Evolutionary conservation across 371 early-diverging fungal species (phyloP).

Genomic region (Actinomortierella ambigua): DNA sequence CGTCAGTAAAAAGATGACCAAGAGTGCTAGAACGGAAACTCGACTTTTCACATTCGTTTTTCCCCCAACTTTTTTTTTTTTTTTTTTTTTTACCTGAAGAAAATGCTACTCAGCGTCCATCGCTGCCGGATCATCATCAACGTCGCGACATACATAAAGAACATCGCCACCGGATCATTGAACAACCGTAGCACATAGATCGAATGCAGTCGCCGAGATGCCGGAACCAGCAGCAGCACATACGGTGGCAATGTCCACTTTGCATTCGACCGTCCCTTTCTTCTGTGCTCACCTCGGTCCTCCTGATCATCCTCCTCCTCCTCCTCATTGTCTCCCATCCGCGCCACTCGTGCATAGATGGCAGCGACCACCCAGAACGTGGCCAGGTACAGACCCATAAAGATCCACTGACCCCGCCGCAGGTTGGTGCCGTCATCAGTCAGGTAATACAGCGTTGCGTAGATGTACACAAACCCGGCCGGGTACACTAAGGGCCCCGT

Average conservation of each 20-base stretch:
- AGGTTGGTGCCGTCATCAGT: slow-evolving; percentile 75
- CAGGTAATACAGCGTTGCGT: slow-evolving; percentile 68
- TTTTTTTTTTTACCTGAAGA: slow-evolving; percentile 60
- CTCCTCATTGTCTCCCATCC: neutral
- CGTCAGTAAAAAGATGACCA: too few relatives aligned
- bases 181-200: slow-evolving; percentile 90
- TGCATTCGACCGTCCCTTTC: too few relatives aligned
- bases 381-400: slow-evolving; percentile 73
- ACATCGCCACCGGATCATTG: slow-evolving; percentile 92
- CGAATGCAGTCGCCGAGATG: slow-evolving; percentile 87
- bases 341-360: slow-evolving; percentile 63
- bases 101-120: slow-evolving; percentile 57
- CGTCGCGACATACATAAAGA: slow-evolving; percentile 70
- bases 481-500: slow-evolving; percentile 97
- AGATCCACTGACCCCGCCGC: slow-evolving; percentile 79
- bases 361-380: slow-evolving; percentile 67
- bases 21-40: too few relatives aligned
- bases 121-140: slow-evolving; percentile 60
- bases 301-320: slow-evolving; percentile 9
- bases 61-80: too few relatives aligned
- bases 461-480: slow-evolving; percentile 92
- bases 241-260: slow-evolving; percentile 65
- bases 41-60: too few relatives aligned
- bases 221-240: slow-evolving; percentile 60
- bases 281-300: neutral